phyloP scores from a whole-genome alignment of 2,329 filamentous ascomycete genomes.

The Colletotrichum higginsianum region DNA sequence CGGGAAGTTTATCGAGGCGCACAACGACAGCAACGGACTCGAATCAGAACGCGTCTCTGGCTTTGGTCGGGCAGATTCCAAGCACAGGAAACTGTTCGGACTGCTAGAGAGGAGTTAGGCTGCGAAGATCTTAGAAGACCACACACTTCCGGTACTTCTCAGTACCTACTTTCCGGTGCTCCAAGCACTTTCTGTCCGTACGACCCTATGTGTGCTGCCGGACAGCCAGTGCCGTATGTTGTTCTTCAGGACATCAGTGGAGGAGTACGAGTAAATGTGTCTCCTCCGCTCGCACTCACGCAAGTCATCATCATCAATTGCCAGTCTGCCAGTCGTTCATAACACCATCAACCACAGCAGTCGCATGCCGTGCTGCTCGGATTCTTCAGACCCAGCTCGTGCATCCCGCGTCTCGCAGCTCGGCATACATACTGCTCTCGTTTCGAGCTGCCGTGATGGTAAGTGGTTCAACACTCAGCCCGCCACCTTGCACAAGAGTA shows the following conservation, averaged over 20 bases:
- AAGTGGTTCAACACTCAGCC: not conserved
- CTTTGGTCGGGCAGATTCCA: not conserved
- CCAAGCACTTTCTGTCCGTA: too few species aligned
- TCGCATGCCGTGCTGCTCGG: not conserved
- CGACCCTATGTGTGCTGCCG: too few species aligned
- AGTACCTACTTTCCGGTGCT: not conserved
- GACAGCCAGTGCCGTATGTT: too few species aligned
- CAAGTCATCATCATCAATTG: not conserved
- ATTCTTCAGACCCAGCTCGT: constrained; percentile 18
- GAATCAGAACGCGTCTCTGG: too few species aligned
- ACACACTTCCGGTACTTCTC: not conserved
- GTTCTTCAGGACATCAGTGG: too few species aligned
- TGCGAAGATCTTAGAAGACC: not conserved
- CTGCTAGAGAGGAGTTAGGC: too few species aligned
- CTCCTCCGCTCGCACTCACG: too few species aligned
- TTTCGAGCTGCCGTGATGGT: not conserved
- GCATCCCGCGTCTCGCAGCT: not conserved
- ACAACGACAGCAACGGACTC: too few species aligned
- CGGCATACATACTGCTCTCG: not conserved
- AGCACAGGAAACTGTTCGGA: too few species aligned
- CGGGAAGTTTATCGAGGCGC: too few species aligned
- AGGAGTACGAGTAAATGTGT: too few species aligned
- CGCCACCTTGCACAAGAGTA: too few species aligned
- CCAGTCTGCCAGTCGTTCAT: not conserved
- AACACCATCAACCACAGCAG: not conserved